Evolutionary conservation across 768 basidiomycete genomes (phyloP), one percentile per base, ranked within the genome.

Genomic region (Porphyrellus cyaneotinctus): DNA sequence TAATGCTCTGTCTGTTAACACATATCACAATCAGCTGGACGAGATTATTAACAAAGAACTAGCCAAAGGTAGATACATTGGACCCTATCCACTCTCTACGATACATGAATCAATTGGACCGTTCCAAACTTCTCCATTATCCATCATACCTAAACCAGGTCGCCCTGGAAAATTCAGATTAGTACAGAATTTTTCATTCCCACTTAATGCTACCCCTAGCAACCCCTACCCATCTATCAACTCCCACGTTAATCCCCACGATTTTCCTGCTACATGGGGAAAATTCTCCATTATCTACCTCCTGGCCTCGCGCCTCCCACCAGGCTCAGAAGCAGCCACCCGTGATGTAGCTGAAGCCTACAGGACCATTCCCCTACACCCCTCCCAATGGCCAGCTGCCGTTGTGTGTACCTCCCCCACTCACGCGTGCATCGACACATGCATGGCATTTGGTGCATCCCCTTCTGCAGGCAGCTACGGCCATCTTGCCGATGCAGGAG

Each of bases 181-280:
- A 15, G 23, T 46, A 20, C 45, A 46, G 8, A 46, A 35, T 8
- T 46, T 46, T 11, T 46, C 45, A 3, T 46, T 24, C 10, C 24
- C 44, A 14, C 13, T 23, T 2, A 0, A 32, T 5, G 7, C 22
- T 2, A 26, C 45, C 3, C 7, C 23, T 1, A 6, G 0, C 2
- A 17, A 22, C 10, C 23, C 45, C 0, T 14, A 3, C 6, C 17
- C 10, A 6, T 47, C 35, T 1, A 14, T 47, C 17, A 47, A 47
- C 8, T 1, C 3, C 0, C 2, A 6, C 26, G 28, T 28, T 4
- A 10, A 13, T 18, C 9, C 24, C 3, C 7, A 10, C 1, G 1
- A 10, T 4, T 22, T 43, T n/a, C 42, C 42, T 9, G 4, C 15
- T 5, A 6, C 10, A 0, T 44, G 43, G 43, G 30, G 30, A 31